Base-by-base conservation (phyloP, 139 green algal genomes). In the Chlorella vulgaris region DNA sequence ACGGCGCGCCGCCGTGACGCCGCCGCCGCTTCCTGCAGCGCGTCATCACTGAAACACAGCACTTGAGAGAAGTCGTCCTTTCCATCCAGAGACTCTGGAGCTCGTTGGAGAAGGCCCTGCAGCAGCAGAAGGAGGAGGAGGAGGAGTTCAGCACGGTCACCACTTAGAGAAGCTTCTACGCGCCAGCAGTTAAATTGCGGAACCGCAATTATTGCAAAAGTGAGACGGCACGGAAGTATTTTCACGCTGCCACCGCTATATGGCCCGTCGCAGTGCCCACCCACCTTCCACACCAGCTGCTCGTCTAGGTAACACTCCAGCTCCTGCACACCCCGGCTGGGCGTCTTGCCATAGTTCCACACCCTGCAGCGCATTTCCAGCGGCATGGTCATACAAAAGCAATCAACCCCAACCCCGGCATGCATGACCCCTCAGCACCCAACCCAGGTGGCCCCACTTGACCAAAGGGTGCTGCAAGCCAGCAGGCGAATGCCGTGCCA, bases 271-370 rank as follows among this genome's bases (percentile, higher is more conserved):
- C 1, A 21, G 19, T 22, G 40, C 7, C 19, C 3, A 2, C 63
- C 7, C 47, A 83, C 77, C 77, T 83, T 83, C 39, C 66, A 89
- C 40, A 89, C 69, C 61, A 86, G 70, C 22, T 75, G 33, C 43
- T 86, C 85, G 53, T 89, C 85, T 21, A 89, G 47, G 61, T 82
- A 74, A 39, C 86, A 42, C 29, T 85, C 81, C 18, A 86, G 33
- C 76, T 89, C 81, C 82, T 81, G 74, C 55, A 82, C 85, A 1
- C 85, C 85, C 35, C 85, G 40, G 15, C 19, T 7, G 10, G 85
- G 85, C 18, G 76, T 85, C 63, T 78, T 81, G 33, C 70, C 69
- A 50, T 89, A 89, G 76, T 89, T 89, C 85, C 85, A 89, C 36
- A 89, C 35, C 50, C 73, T 71, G 35, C 47, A 58, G n/a, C n/a